These are phyloP conservation scores for Neurospora africana DNA, from an alignment of 495 filamentous ascomycete genomes.

Conservation along the genomic window DNA sequence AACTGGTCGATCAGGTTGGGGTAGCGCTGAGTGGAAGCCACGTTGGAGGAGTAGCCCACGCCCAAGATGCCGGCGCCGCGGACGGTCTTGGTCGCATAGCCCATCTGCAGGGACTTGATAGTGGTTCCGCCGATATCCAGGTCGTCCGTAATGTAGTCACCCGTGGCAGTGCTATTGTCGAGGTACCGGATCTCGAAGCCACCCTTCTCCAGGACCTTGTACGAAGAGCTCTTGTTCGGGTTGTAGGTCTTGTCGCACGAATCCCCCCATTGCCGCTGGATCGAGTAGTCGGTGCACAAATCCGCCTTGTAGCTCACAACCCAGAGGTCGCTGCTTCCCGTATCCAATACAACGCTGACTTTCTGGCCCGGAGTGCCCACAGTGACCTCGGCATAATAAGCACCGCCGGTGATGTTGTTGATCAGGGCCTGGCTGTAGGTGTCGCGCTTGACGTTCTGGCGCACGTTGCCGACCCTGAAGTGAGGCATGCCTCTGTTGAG, in stretches of 20 bases:
- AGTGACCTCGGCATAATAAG: constrained; percentile 56
- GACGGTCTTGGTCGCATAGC: constrained; percentile 59
- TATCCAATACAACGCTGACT: constrained; percentile 50
- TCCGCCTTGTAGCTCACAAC: constrained; percentile 34
- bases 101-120: constrained; percentile 67
- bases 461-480: constrained; percentile 7
- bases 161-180: constrained; percentile 46
- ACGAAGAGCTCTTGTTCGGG: constrained; percentile 57
- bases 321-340: constrained; percentile 87
- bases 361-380: constrained; percentile 62
- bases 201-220: constrained; percentile 47
- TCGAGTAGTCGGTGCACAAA: constrained; percentile 25
- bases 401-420: constrained; percentile 39
- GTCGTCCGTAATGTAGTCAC: constrained; percentile 73
- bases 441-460: constrained; percentile 8
- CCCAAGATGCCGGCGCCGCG: constrained; percentile 76
- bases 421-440: constrained; percentile 28
- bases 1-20: constrained; percentile 70
- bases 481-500: constrained; percentile 16
- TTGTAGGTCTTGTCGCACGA: constrained; percentile 31
- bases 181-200: constrained; percentile 76
- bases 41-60: constrained; percentile 71
- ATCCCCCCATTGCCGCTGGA: constrained; percentile 27
- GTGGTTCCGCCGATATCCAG: constrained; percentile 55
- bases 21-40: constrained; percentile 55